Evolutionary conservation across 345 rosid species (phyloP).

Genomic region (Populus ilicifolia): DNA sequence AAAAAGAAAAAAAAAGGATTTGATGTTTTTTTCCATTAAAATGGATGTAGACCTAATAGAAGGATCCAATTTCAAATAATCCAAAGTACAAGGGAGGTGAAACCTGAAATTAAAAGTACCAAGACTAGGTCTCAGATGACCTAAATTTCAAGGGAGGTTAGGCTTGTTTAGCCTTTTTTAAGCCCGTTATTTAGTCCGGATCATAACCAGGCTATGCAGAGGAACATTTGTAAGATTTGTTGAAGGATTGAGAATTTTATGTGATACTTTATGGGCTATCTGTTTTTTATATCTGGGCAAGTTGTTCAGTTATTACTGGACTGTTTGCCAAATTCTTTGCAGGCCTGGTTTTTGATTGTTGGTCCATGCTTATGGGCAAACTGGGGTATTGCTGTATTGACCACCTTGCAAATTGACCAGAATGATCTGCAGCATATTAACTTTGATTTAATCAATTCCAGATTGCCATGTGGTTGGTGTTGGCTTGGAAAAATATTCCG

Average conservation of each 20-base stretch:
- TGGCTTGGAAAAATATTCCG: constrained; percentile 73
- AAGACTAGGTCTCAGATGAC: too few species aligned
- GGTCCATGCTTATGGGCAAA: not conserved
- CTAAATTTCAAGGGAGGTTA: too few species aligned
- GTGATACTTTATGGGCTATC: not conserved
- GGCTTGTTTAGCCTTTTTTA: too few species aligned
- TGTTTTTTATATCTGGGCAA: not conserved
- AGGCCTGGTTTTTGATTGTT: not conserved
- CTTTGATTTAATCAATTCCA: constrained; percentile 22
- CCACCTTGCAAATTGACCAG: not conserved
- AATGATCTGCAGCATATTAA: not conserved
- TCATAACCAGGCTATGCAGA: not conserved
- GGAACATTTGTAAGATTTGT: not conserved
- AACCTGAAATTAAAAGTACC: too few species aligned
- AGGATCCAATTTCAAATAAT: too few species aligned
- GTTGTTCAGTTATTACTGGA: not conserved
- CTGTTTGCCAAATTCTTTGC: not conserved
- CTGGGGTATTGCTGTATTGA: not conserved
- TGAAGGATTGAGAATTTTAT: not conserved
- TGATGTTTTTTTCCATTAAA: too few species aligned
- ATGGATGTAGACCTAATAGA: too few species aligned
- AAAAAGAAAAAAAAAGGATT: too few species aligned
- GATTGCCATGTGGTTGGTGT: constrained; percentile 76
- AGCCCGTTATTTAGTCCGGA: too few species aligned
- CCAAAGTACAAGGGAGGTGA: too few species aligned